Evolutionary conservation across 164 flowering plant genomes (phyloP).

Genomic region (Warburgia ugandensis): DNA sequence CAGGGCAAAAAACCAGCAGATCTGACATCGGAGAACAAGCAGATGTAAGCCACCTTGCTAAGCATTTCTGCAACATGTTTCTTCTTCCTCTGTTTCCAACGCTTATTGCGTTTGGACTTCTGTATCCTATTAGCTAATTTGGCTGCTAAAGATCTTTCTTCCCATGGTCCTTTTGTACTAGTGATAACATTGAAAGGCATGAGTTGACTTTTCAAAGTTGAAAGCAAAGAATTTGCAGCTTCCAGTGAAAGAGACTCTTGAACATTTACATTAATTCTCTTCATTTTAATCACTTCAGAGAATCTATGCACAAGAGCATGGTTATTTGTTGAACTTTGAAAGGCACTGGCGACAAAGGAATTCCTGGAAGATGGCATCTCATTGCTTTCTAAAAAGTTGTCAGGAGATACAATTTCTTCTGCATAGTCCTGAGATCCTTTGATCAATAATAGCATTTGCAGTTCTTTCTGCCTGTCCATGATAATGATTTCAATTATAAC

Average conservation of each 20-base stretch:
- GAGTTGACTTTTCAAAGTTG: slow-evolving; percentile 47
- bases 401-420: slow-evolving; percentile 8
- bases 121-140: slow-evolving; percentile 45
- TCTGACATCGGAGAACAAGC: neutral
- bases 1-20: neutral
- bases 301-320: slow-evolving; percentile 18
- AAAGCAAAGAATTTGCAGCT: slow-evolving; percentile 53
- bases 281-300: slow-evolving; percentile 34
- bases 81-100: slow-evolving; percentile 82
- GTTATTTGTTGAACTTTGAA: neutral
- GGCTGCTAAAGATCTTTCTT: slow-evolving; percentile 68
- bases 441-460: slow-evolving; percentile 36
- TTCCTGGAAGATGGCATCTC: neutral
- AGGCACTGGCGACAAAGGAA: neutral
- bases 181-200: slow-evolving; percentile 59
- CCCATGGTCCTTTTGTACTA: slow-evolving; percentile 61
- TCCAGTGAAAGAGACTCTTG: slow-evolving; percentile 52
- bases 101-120: slow-evolving; percentile 66
- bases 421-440: slow-evolving; percentile 26
- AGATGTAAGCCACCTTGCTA: slow-evolving; percentile 47
- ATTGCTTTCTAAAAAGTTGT: neutral
- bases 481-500: neutral
- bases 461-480: slow-evolving; percentile 53
- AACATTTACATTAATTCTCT: slow-evolving; percentile 26
- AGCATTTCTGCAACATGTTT: slow-evolving; percentile 49